Base-by-base conservation (phyloP, 352 stramenopile genomes). In the Phytophthora citrophthora region DNA sequence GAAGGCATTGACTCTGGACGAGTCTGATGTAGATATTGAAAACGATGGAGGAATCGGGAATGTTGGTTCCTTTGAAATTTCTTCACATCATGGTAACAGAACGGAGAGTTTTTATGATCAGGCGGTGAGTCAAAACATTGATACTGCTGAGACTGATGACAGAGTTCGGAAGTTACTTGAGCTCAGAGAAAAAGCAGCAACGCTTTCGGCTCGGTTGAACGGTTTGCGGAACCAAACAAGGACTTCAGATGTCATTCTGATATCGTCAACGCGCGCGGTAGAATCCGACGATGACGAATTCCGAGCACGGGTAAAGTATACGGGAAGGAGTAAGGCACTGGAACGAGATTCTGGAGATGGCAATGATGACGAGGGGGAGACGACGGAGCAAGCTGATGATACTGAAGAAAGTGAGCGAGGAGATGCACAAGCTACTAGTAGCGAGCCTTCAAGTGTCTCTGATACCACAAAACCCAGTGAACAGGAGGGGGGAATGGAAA, bases 161-260 rank as follows among this genome's bases (percentile, higher is more conserved):
- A 52, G 64, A 10, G 36, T 79, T 44, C 56, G 46, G 18, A 79
- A 66, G 29, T 61, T 79, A 20, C 54, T 76, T 12, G 53, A 74
- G 26, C 55, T 79, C 8, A 49, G 46, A 29, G 54, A 55, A 38
- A 74, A 76, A 24, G 54, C 71, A 36, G 44, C 60, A 39, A 41
- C 49, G 4, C 51, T 76, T 16, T 69, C 66, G 2, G 20, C 52
- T 39, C 61, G 61, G 2, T 54, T 78, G 18, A 72, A 32, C 43
- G 61, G 51, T 11, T 52, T 74, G 43, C 39, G 54, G 16, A 56
- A 65, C 13, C 60, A 38, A 56, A 53, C 27, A 2, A 34, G 29
- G 1, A 10, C 1, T 34, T 34, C 29, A 13, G 29, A 34, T 12
- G 8, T 11, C 29, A 4, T 13, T 29, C 0, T 29, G 29, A 4